Conservation (phyloP, 1,284 basidiomycete genomes). For the Athelia psychrophila region DNA sequence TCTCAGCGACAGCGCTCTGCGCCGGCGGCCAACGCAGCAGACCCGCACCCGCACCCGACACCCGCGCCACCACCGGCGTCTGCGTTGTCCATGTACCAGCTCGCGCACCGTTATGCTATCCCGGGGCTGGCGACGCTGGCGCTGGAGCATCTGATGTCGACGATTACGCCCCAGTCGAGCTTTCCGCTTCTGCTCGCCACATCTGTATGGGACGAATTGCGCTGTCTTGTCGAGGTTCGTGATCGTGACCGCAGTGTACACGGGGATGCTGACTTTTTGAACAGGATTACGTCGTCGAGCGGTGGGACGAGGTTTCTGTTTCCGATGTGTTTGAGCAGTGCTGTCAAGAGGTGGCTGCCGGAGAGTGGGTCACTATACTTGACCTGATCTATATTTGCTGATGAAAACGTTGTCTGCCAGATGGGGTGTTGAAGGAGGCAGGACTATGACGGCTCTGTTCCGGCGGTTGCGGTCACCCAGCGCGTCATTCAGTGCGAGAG, state of each 20-base stretch:
- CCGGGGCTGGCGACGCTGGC: conserved; percentile 64
- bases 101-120: conserved; percentile 79
- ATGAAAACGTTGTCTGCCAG: conserved; percentile 28
- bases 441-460: conserved; percentile 62
- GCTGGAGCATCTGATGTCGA: conserved; percentile 72
- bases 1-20: conserved; percentile 27
- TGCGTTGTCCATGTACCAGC: conserved; percentile 76
- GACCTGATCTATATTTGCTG: too few relatives aligned
- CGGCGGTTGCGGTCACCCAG: conserved; percentile 60
- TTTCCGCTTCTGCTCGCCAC: conserved; percentile 73
- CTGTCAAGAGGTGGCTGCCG: conserved; percentile 65
- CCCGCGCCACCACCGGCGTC: conserved; percentile 61
- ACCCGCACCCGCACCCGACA: conserved; percentile 78
- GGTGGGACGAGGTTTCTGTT: conserved; percentile 65
- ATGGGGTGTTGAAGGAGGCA: conserved; percentile 69
- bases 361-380: conserved; percentile 51
- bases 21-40: conserved; percentile 35
- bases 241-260: background rate
- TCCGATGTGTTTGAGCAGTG: conserved; percentile 65
- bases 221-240: conserved; percentile 54
- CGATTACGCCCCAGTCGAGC: conserved; percentile 67
- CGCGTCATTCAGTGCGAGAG: background rate
- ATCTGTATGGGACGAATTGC: conserved; percentile 62
- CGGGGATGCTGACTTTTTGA: conserved; percentile 1
- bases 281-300: conserved; percentile 65